Evolutionary conservation across 208 protist genomes (phyloP).

Genomic region (Leishmania mexicana): DNA sequence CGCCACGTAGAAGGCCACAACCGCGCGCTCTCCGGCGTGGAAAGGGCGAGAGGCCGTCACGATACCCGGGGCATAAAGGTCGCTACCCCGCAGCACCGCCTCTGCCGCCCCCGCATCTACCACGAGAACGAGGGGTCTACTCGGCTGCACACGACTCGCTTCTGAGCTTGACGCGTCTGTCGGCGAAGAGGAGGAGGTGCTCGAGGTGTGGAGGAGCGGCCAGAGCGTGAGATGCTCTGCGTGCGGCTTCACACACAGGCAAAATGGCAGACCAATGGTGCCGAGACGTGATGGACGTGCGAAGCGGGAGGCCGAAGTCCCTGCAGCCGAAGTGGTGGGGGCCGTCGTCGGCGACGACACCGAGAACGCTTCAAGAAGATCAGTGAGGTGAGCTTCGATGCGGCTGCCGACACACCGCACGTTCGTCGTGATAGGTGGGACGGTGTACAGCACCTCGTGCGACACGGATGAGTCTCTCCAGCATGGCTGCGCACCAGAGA

Average conservation of each 20-base stretch:
- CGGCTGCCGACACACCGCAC: constrained; percentile 34
- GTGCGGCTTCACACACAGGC: constrained; percentile 17
- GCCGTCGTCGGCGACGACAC: not conserved
- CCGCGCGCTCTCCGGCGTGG: constrained; percentile 27
- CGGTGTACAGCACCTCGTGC: constrained; percentile 36
- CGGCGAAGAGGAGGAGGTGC: not conserved
- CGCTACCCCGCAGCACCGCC: constrained; percentile 85
- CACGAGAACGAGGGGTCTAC: constrained; percentile 40
- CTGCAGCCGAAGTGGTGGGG: not conserved
- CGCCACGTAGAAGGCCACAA: constrained; percentile 36
- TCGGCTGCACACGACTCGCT: not conserved
- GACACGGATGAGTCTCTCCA: not conserved
- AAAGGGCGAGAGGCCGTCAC: constrained; percentile 35
- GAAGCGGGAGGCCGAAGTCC: constrained; percentile 5
- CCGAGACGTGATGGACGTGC: constrained; percentile 5
- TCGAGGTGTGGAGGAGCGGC: constrained; percentile 7
- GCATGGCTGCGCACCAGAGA: constrained; percentile 1
- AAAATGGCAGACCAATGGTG: constrained; percentile 21
- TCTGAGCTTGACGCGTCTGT: not conserved
- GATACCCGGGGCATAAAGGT: constrained; percentile 84
- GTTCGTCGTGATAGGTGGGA: constrained; percentile 46
- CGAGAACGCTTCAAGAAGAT: not conserved
- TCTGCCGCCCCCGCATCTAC: constrained; percentile 84
- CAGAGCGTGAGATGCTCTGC: constrained; percentile 8
- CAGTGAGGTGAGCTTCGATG: constrained; percentile 1